Conservation (phyloP, 2,329 filamentous ascomycete genomes). For the Alternaria sp. region DNA sequence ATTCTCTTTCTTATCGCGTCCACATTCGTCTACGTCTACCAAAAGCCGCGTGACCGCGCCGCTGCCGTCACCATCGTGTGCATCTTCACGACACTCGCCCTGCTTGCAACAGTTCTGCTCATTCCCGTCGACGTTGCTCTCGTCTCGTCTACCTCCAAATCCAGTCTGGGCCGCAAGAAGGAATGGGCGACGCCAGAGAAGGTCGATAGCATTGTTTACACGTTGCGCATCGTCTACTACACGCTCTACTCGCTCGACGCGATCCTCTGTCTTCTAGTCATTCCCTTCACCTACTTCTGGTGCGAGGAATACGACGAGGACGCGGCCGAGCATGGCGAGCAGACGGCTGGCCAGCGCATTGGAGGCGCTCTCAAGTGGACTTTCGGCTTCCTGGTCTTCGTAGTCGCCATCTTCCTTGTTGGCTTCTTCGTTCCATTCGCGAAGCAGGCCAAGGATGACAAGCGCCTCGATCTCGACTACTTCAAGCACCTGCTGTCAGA, state of each 20-base stretch:
- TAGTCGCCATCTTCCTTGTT: conserved; percentile 84
- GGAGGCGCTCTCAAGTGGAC: conserved; percentile 93
- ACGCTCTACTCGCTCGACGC: conserved; percentile 90
- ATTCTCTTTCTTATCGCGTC: conserved; percentile 79
- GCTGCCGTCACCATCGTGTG: conserved; percentile 82
- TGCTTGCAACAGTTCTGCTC: conserved; percentile 90
- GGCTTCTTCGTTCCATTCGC: conserved; percentile 93
- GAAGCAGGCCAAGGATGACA: conserved; percentile 66
- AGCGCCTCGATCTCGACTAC: conserved; percentile 84
- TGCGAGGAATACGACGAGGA: conserved; percentile 97
- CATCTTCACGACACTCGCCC: conserved; percentile 83
- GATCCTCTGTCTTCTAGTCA: conserved; percentile 83
- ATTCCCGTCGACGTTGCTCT: conserved; percentile 95
- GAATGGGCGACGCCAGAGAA: conserved; percentile 89
- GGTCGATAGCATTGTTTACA: conserved; percentile 78
- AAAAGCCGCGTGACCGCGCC: conserved; percentile 86
- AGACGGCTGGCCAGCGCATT: conserved; percentile 74
- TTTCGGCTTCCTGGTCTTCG: conserved; percentile 78
- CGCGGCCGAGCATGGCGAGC: conserved; percentile 78
- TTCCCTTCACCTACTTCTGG: conserved; percentile 98
- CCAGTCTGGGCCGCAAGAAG: conserved; percentile 82
- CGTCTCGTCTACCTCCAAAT: conserved; percentile 84
- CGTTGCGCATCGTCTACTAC: conserved; percentile 91
- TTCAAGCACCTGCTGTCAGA: conserved; percentile 84
- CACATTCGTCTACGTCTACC: conserved; percentile 91